Evolutionary conservation across 2,329 filamentous ascomycete genomes (phyloP).

Genomic region (Colletotrichum musicola): DNA sequence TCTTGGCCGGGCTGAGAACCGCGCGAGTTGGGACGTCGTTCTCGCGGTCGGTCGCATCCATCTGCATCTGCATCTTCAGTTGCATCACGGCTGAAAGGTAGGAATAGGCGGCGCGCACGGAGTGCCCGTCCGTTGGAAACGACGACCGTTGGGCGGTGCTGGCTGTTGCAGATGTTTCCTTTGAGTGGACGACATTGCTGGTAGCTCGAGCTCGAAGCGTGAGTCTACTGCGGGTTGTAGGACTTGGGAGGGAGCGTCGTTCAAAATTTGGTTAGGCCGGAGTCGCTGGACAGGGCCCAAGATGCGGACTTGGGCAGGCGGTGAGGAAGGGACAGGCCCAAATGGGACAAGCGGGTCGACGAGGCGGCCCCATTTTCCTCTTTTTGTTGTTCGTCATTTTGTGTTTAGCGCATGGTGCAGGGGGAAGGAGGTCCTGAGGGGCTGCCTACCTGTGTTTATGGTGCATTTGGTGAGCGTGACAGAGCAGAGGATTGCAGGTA

Average conservation of each 20-base stretch:
- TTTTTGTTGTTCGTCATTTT: constrained; percentile 22
- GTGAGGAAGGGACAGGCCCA: background rate
- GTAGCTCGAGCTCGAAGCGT: background rate
- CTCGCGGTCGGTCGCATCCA: background rate
- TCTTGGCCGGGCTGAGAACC: background rate
- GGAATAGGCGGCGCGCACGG: constrained; percentile 13
- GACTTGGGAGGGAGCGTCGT: background rate
- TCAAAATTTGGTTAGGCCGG: constrained; percentile 2
- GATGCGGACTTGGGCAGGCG: constrained; percentile 13
- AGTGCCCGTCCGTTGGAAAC: constrained; percentile 21
- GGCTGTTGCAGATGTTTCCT: background rate
- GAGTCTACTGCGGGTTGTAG: background rate
- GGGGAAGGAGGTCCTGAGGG: background rate
- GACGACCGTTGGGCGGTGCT: constrained; percentile 11
- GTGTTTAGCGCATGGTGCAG: constrained; percentile 10
- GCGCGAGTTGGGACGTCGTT: constrained; percentile 8
- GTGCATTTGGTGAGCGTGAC: too few relatives aligned
- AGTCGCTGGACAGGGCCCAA: constrained; percentile 4
- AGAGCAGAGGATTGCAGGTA: too few relatives aligned
- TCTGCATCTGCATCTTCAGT: background rate
- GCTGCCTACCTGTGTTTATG: background rate
- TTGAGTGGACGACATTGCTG: background rate
- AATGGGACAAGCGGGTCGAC: constrained; percentile 18
- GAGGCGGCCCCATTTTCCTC: constrained; percentile 14
- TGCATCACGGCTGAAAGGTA: constrained; percentile 2